Evolutionary conservation across 306 rosid species (phyloP).

Genomic region (Abrus pulchellus): DNA sequence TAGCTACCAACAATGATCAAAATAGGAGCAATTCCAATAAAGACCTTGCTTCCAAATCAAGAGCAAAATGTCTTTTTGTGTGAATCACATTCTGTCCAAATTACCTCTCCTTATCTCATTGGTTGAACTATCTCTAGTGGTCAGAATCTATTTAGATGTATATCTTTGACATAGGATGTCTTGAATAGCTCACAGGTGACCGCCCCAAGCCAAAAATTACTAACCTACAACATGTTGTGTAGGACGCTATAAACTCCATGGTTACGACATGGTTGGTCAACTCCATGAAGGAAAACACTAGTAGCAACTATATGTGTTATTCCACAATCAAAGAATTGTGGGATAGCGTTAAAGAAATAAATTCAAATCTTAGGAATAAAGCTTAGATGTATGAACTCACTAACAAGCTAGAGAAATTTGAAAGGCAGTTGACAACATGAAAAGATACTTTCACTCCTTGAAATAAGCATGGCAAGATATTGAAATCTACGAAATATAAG

Average conservation of each 20-base stretch:
- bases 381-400: not conserved
- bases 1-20: too few relatives aligned
- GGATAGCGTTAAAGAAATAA: not conserved
- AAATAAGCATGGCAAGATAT: not conserved
- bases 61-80: too few relatives aligned
- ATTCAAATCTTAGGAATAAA: not conserved
- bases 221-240: not conserved
- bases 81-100: too few relatives aligned
- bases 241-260: not conserved
- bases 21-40: too few relatives aligned
- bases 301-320: not conserved
- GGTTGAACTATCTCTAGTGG: too few relatives aligned
- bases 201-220: too few relatives aligned
- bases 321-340: not conserved
- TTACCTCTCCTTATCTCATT: too few relatives aligned
- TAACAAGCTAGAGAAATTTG: not conserved
- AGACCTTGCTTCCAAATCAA: too few relatives aligned
- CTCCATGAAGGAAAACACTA: conserved; percentile 2
- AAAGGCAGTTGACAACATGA: not conserved
- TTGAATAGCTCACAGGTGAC: too few relatives aligned
- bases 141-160: too few relatives aligned
- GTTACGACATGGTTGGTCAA: not conserved
- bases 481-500: not conserved
- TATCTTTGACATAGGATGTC: too few relatives aligned
- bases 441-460: not conserved